Evolutionary conservation across 441 rosid genomes (phyloP).

Genomic region (Erysimum cheiri): DNA sequence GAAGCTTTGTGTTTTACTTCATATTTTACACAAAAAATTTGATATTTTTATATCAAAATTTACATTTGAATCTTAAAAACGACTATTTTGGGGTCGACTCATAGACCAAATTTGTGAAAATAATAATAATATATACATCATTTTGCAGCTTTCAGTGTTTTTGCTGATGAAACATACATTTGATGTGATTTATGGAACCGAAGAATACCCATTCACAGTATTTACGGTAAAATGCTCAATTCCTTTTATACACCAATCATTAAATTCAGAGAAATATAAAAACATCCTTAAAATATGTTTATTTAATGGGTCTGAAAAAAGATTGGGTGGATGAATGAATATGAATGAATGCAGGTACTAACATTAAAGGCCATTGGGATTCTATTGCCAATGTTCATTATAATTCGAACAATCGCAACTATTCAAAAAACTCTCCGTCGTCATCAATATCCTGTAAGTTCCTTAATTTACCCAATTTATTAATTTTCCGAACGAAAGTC

Average conservation of each 20-base stretch:
- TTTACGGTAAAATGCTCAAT: constrained; percentile 52
- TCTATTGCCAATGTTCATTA: constrained; percentile 72
- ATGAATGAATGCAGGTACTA: constrained; percentile 55
- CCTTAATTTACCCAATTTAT: neutral
- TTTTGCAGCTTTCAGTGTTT: constrained; percentile 63
- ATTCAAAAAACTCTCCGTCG: constrained; percentile 56
- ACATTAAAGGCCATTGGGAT: constrained; percentile 74
- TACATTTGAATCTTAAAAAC: neutral
- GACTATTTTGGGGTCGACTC: neutral
- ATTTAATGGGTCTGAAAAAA: neutral
- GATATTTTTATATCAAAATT: neutral
- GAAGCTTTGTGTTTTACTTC: neutral
- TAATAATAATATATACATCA: neutral
- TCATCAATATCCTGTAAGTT: constrained; percentile 44
- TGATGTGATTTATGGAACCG: constrained; percentile 57
- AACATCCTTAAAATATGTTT: neutral
- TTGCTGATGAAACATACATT: constrained; percentile 66
- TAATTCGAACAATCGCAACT: constrained; percentile 62
- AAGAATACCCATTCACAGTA: constrained; percentile 72
- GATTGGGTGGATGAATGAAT: neutral
- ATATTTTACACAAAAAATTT: neutral
- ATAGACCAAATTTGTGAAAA: neutral
- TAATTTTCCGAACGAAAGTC: neutral
- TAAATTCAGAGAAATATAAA: neutral
- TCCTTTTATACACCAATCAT: constrained; percentile 11